phyloP scores from a whole-genome alignment of 345 rosid genomes.

The Balakata baccata region DNA sequence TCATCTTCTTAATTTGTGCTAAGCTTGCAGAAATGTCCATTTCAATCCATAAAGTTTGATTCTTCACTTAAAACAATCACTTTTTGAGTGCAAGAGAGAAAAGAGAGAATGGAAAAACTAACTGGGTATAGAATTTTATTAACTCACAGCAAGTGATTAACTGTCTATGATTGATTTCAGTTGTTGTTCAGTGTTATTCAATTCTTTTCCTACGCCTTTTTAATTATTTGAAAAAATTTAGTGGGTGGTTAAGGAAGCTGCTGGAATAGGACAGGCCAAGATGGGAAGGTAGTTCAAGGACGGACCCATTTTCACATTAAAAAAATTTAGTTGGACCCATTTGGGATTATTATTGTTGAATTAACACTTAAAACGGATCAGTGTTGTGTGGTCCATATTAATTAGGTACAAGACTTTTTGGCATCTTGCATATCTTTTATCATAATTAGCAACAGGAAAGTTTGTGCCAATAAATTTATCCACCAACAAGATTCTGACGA shows the following conservation, averaged over 20 bases:
- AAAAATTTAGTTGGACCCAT: neutral
- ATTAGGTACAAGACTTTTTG: neutral
- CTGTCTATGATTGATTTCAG: neutral
- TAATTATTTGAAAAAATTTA: neutral
- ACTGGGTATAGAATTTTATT: no score
- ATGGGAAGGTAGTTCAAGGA: neutral
- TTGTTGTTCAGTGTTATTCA: neutral
- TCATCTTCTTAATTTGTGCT: no score
- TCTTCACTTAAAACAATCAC: neutral
- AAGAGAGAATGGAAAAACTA: no score
- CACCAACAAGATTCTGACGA: conserved; percentile 26
- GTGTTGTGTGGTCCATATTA: conserved; percentile 8
- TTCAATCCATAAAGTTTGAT: neutral
- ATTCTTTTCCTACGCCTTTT: neutral
- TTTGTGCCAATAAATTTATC: conserved; percentile 8
- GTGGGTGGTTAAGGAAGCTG: conserved; percentile 10
- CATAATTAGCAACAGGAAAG: conserved; percentile 11
- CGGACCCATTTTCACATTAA: conserved; percentile 21
- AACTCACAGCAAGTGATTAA: no score
- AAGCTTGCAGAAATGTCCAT: neutral
- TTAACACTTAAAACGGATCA: conserved; percentile 1
- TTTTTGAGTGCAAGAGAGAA: neutral
- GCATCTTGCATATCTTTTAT: conserved; percentile 12
- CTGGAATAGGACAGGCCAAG: conserved; percentile 15
- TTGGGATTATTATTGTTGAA: conserved; percentile 5